phyloP scores from a whole-genome alignment of 192 early-diverging fungal species.

The Linnemannia exigua region DNA sequence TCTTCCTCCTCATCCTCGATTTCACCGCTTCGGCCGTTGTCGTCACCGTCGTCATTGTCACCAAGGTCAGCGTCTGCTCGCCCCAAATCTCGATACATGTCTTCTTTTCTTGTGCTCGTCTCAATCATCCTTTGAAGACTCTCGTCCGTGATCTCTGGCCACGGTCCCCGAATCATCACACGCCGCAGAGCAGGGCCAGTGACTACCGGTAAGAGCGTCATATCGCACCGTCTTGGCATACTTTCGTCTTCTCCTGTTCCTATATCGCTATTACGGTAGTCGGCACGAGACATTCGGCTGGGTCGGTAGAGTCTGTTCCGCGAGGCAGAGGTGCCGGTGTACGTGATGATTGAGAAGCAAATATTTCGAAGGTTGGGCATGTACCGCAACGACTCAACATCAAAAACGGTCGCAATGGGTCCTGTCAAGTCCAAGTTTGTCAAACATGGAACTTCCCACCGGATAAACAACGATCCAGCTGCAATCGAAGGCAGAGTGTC shows the following conservation, averaged over 20 bases:
- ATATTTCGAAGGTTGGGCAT: constrained; percentile 32
- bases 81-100: not conserved
- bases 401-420: constrained; percentile 29
- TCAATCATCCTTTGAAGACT: constrained; percentile 32
- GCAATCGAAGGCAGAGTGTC: constrained; percentile 9
- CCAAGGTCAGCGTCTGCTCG: not conserved
- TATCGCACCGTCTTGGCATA: not conserved
- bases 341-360: constrained; percentile 19
- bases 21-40: not conserved
- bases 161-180: constrained; percentile 38
- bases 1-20: not conserved
- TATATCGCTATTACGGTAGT: not conserved
- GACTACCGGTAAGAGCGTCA: constrained; percentile 23
- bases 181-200: constrained; percentile 2
- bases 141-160: constrained; percentile 38
- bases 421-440: constrained; percentile 22
- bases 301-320: not conserved
- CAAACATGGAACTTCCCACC: constrained; percentile 21
- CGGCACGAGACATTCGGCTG: not conserved
- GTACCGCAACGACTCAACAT: constrained; percentile 24
- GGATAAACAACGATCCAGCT: constrained; percentile 15
- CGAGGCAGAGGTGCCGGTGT: not conserved
- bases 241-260: not conserved
- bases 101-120: not conserved
- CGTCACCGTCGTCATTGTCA: not conserved